Conservation (phyloP, 108 stramenopile genomes). For the Fistulifera pelliculosa region DNA sequence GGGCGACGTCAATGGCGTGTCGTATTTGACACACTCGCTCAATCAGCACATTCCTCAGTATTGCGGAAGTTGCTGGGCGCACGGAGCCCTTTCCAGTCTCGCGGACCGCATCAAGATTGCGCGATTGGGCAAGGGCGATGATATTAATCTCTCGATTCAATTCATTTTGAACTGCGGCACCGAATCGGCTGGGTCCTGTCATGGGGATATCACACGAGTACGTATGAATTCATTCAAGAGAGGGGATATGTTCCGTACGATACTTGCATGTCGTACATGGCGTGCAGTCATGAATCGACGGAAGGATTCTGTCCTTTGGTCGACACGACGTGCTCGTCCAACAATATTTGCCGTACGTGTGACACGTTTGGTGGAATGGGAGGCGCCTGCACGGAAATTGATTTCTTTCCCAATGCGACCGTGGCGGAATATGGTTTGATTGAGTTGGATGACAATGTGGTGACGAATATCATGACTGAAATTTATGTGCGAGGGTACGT, state of each 20-base stretch:
- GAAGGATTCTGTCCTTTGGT: conserved; percentile 79
- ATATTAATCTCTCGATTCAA: conserved; percentile 74
- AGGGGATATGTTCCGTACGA: conserved; percentile 50
- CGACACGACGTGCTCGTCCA: conserved; percentile 59
- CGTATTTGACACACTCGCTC: conserved; percentile 68
- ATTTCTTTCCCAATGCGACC: conserved; percentile 84
- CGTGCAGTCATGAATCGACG: conserved; percentile 58
- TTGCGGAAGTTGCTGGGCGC: conserved; percentile 67
- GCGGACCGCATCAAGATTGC: conserved; percentile 92
- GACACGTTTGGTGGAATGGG: conserved; percentile 72
- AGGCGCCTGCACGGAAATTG: conserved; percentile 70
- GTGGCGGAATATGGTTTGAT: conserved; percentile 86
- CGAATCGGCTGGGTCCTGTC: conserved; percentile 72
- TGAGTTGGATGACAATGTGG: conserved; percentile 36
- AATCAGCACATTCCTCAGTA: conserved; percentile 91
- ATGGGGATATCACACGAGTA: conserved; percentile 74
- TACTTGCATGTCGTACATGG: conserved; percentile 74
- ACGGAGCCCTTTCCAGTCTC: conserved; percentile 72
- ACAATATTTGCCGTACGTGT: conserved; percentile 81
- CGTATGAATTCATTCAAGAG: conserved; percentile 64
- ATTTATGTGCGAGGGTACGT: conserved; percentile 62
- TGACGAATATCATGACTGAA: conserved; percentile 65
- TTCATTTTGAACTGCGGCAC: conserved; percentile 82
- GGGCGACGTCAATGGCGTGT: conserved; percentile 71
- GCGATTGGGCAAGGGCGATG: conserved; percentile 42